These are phyloP conservation scores for Basidioascus undulatus DNA, from an alignment of 768 basidiomycete genomes.

Conservation along the genomic window DNA sequence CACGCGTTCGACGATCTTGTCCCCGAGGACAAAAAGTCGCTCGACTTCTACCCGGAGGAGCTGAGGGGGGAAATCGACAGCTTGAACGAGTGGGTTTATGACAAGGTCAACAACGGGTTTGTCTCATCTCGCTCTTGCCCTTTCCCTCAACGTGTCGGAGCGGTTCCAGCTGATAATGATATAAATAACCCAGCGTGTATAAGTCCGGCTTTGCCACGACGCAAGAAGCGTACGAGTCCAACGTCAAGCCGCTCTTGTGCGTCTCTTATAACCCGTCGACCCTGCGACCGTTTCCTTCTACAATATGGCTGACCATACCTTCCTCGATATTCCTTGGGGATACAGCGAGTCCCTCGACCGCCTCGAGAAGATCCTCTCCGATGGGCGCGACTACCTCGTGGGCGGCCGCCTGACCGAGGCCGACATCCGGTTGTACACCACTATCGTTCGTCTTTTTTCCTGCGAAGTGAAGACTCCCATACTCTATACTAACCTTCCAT, in stretches of 20 bases:
- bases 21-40: constrained; percentile 32
- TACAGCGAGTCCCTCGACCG: constrained; percentile 52
- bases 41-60: constrained; percentile 53
- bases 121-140: background rate
- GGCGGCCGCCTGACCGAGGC: constrained; percentile 52
- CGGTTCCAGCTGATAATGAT: no score
- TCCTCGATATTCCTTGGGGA: no score
- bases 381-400: constrained; percentile 57
- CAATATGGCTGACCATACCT: no score
- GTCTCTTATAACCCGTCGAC: no score
- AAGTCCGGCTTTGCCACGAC: constrained; percentile 63
- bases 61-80: constrained; percentile 54
- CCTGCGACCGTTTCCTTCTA: no score
- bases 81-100: constrained; percentile 36
- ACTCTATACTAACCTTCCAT: background rate
- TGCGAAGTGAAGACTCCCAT: background rate
- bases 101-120: constrained; percentile 21
- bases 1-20: constrained; percentile 51
- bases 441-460: constrained; percentile 33
- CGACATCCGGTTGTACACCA: constrained; percentile 59
- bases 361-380: constrained; percentile 43
- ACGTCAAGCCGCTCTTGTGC: constrained; percentile 53
- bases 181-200: constrained; percentile 84
- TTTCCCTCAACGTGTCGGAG: background rate
- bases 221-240: constrained; percentile 55